These are phyloP conservation scores for Candida glaebosa DNA, from an alignment of 805 yeast genomes.

Conservation along the genomic window DNA sequence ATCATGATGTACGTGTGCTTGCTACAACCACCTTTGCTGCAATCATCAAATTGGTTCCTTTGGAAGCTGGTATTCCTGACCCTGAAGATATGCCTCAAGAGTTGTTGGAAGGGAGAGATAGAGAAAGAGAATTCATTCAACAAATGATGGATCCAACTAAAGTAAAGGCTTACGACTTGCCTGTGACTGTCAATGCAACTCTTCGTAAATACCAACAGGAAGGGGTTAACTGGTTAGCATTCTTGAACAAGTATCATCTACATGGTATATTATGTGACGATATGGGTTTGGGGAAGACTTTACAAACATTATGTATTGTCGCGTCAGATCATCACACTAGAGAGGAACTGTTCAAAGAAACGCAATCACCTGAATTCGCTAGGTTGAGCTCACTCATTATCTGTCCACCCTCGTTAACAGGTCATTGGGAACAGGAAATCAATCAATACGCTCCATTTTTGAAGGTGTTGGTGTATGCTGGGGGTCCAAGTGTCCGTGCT, in stretches of 20 bases:
- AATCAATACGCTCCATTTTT: slow-evolving; percentile 86
- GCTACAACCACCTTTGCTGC: slow-evolving; percentile 97
- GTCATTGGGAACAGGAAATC: slow-evolving; percentile 98
- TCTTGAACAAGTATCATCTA: slow-evolving; percentile 86
- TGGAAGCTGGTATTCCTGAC: slow-evolving; percentile 96
- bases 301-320: slow-evolving; percentile 95
- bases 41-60: slow-evolving; percentile 89
- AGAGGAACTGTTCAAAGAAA: slow-evolving; percentile 59
- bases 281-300: slow-evolving; percentile 98
- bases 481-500: slow-evolving; percentile 76
- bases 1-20: slow-evolving; percentile 78
- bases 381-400: slow-evolving; percentile 80
- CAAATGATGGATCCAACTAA: slow-evolving; percentile 98
- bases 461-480: slow-evolving; percentile 82
- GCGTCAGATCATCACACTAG: slow-evolving; percentile 93
- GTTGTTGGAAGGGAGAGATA: slow-evolving; percentile 81
- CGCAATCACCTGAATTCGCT: slow-evolving; percentile 62
- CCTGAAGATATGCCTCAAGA: slow-evolving; percentile 88
- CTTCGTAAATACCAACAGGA: slow-evolving; percentile 95
- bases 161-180: slow-evolving; percentile 81
- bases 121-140: slow-evolving; percentile 89
- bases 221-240: slow-evolving; percentile 97
- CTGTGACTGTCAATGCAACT: slow-evolving; percentile 89
- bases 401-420: slow-evolving; percentile 97
- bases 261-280: slow-evolving; percentile 99